Percentiles rank a stretch among this genome's conserved stretches.
These are phyloP conservation scores for Graphilbum ipis-grandicollis DNA, from an alignment of 2,329 filamentous ascomycete species.

Conservation along the genomic window DNA sequence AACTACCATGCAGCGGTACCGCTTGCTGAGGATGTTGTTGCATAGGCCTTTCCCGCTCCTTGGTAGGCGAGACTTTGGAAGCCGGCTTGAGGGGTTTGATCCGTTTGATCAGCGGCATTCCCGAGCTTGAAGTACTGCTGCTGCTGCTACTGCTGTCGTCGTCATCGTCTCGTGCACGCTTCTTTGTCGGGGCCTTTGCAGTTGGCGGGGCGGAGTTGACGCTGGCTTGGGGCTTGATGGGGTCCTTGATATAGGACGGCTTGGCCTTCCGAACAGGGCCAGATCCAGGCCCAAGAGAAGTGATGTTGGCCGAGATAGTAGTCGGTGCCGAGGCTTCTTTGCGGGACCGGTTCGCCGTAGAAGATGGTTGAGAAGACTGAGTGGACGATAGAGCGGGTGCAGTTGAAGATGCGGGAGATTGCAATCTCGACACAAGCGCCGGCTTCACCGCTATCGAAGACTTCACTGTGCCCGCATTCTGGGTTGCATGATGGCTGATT, in stretches of 20 bases:
- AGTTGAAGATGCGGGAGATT: too few relatives aligned
- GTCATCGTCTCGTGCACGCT: slow-evolving; percentile 35
- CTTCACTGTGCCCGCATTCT: not conserved
- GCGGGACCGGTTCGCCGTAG: slow-evolving; percentile 2
- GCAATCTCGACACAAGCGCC: slow-evolving; percentile 10
- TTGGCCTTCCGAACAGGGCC: slow-evolving; percentile 10
- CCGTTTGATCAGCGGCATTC: slow-evolving; percentile 39
- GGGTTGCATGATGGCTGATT: too few relatives aligned
- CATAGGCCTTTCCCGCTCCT: not conserved
- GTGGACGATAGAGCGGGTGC: slow-evolving; percentile 2
- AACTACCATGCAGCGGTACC: not conserved
- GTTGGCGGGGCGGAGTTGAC: not conserved
- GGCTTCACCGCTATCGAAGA: not conserved
- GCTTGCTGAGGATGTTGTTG: not conserved
- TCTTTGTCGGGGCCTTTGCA: slow-evolving; percentile 20
- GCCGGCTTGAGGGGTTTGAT: slow-evolving; percentile 23
- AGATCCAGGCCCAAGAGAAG: not conserved
- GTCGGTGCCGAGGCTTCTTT: slow-evolving; percentile 8
- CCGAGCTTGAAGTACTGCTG: slow-evolving; percentile 39
- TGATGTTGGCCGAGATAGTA: not conserved
- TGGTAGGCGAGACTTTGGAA: not conserved
- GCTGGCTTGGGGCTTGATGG: slow-evolving; percentile 4
- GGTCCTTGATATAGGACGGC: slow-evolving; percentile 6
- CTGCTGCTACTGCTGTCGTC: slow-evolving; percentile 35
- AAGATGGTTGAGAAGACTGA: not conserved